A percentile compares a stretch with the other conserved stretches of the same genome.
Evolutionary conservation across 257 asterid genomes (phyloP).

Genomic region (Nicotiana sylvestris): DNA sequence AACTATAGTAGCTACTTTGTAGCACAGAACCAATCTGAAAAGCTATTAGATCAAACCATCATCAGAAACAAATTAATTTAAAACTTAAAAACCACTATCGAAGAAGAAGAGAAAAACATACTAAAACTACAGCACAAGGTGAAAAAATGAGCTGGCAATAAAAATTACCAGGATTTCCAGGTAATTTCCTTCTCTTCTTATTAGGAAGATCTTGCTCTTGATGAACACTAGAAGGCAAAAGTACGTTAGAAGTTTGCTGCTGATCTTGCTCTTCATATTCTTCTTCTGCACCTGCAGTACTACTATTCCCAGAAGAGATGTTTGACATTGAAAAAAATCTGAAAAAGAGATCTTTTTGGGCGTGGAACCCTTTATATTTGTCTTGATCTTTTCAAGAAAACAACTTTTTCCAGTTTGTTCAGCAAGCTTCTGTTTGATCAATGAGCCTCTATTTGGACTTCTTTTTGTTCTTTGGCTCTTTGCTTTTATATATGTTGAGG

Average conservation of each 20-base stretch:
- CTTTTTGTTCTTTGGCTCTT: constrained; percentile 2
- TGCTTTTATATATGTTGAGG: background rate
- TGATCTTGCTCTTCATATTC: background rate
- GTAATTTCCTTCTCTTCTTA: constrained; percentile 16
- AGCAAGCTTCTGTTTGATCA: background rate
- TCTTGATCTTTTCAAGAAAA: background rate
- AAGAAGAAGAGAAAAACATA: background rate
- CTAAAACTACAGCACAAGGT: background rate
- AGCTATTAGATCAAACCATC: background rate
- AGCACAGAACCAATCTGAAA: background rate
- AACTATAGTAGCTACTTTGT: background rate
- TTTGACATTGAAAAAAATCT: background rate
- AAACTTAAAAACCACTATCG: no score
- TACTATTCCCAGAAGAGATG: constrained; percentile 6
- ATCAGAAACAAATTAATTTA: background rate
- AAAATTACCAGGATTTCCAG: constrained; percentile 22
- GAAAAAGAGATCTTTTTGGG: background rate
- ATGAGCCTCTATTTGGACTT: background rate
- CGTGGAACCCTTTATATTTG: background rate
- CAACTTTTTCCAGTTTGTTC: background rate
- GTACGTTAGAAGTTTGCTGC: background rate
- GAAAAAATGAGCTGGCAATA: background rate
- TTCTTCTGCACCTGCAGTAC: constrained; percentile 5
- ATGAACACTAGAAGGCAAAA: background rate
- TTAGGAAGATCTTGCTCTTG: background rate